phyloP scores from a whole-genome alignment of 306 rosid species.

The Cyclanthera cordifolia region DNA sequence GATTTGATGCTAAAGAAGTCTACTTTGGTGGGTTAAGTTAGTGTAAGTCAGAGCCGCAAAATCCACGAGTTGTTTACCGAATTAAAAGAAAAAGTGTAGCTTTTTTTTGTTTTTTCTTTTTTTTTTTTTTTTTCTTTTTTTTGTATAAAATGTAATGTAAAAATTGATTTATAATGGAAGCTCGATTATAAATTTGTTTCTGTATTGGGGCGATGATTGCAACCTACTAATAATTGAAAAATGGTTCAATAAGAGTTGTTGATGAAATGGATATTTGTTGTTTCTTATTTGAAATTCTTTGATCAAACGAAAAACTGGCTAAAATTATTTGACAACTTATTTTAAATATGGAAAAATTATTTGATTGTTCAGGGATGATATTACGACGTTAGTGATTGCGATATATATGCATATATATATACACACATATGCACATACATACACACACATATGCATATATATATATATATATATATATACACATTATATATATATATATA shows the following conservation, averaged over 20 bases:
- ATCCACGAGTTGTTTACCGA: neutral
- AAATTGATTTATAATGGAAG: neutral
- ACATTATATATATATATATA: too few relatives aligned
- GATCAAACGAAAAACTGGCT: too few relatives aligned
- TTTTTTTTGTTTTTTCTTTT: too few relatives aligned
- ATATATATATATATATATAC: too few relatives aligned
- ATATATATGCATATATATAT: too few relatives aligned
- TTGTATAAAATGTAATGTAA: slow-evolving; percentile 4
- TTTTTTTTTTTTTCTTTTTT: neutral
- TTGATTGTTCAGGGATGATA: neutral
- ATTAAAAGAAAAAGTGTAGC: neutral
- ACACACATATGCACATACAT: too few relatives aligned
- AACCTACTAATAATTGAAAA: neutral
- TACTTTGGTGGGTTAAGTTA: neutral
- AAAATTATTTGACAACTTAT: too few relatives aligned
- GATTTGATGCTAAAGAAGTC: slow-evolving; percentile 8
- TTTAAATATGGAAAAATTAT: too few relatives aligned
- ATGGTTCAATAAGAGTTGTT: neutral
- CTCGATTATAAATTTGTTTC: neutral
- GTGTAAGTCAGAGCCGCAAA: neutral
- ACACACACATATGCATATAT: too few relatives aligned
- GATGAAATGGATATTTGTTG: neutral
- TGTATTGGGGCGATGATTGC: neutral
- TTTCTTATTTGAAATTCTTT: neutral
- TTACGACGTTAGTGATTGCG: too few relatives aligned